Conservation (phyloP, 2,329 filamentous ascomycete genomes). For the Ophiosphaerella korrae region DNA sequence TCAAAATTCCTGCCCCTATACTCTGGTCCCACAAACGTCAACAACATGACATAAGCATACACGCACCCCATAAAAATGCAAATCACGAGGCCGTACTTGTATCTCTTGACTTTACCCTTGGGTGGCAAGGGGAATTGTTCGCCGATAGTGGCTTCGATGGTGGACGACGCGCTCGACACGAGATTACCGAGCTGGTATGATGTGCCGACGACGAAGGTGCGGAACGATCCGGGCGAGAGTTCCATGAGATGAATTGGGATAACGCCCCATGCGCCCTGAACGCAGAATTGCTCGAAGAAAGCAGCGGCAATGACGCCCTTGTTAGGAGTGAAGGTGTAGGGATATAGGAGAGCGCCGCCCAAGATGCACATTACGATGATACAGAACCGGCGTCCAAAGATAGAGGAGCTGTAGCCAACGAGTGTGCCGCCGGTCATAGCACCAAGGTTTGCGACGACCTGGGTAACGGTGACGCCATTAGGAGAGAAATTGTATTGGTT, state of each 20-base stretch:
- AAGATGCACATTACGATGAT: slow-evolving; percentile 59
- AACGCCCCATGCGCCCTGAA: slow-evolving; percentile 52
- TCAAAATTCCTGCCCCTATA: slow-evolving; percentile 46
- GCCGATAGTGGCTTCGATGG: slow-evolving; percentile 77
- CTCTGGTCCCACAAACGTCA: slow-evolving; percentile 67
- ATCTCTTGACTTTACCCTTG: slow-evolving; percentile 42
- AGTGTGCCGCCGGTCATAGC: slow-evolving; percentile 55
- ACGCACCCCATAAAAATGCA: slow-evolving; percentile 91
- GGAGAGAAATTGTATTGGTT: slow-evolving; percentile 63
- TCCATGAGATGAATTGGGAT: slow-evolving; percentile 76
- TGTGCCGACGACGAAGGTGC: slow-evolving; percentile 76
- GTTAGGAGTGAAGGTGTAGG: slow-evolving; percentile 73
- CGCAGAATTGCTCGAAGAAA: slow-evolving; percentile 72
- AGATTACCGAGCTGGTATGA: slow-evolving; percentile 80
- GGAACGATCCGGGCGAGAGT: slow-evolving; percentile 71
- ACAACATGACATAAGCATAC: slow-evolving; percentile 65
- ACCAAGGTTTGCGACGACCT: slow-evolving; percentile 57
- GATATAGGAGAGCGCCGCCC: slow-evolving; percentile 80
- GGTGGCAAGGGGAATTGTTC: slow-evolving; percentile 73
- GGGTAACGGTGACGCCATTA: slow-evolving; percentile 55
- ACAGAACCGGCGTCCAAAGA: slow-evolving; percentile 54
- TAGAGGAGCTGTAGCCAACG: slow-evolving; percentile 53
- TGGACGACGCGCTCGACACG: slow-evolving; percentile 69
- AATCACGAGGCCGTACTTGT: slow-evolving; percentile 78
- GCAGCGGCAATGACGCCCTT: slow-evolving; percentile 74